A percentile compares a stretch with the other conserved stretches of the same genome.
phyloP scores from a whole-genome alignment of 2,329 filamentous ascomycete species.

The Talaromyces sp. region DNA sequence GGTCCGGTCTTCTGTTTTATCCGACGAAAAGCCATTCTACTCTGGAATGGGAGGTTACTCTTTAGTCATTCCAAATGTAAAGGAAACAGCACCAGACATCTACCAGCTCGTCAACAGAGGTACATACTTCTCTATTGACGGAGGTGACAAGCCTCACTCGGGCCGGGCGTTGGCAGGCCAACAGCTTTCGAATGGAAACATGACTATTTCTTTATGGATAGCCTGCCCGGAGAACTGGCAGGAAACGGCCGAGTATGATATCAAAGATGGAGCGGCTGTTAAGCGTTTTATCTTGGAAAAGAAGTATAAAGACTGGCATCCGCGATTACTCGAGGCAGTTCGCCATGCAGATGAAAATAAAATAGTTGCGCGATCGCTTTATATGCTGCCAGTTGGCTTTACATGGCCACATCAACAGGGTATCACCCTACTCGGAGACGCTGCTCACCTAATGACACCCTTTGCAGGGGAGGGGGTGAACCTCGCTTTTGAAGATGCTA shows the following conservation, averaged over 20 bases:
- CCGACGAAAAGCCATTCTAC: slow-evolving; percentile 18
- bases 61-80: slow-evolving; percentile 18
- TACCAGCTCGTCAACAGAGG: slow-evolving; percentile 17
- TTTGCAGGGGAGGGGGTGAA: slow-evolving; percentile 25
- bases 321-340: slow-evolving; percentile 14
- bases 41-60: slow-evolving; percentile 16
- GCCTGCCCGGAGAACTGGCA: slow-evolving; percentile 10
- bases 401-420: slow-evolving; percentile 18
- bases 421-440: slow-evolving; percentile 22
- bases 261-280: slow-evolving; percentile 2
- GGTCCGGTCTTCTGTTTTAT: slow-evolving; percentile 19
- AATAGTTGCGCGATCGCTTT: slow-evolving; percentile 11
- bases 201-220: slow-evolving; percentile 10
- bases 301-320: slow-evolving; percentile 7
- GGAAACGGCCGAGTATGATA: background rate
- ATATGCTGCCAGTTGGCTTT: slow-evolving; percentile 22
- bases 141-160: slow-evolving; percentile 9
- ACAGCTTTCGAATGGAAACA: slow-evolving; percentile 17
- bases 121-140: slow-evolving; percentile 13
- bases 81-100: slow-evolving; percentile 17
- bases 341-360: slow-evolving; percentile 14
- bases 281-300: slow-evolving; percentile 4
- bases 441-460: slow-evolving; percentile 24
- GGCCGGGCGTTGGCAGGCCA: slow-evolving; percentile 18
- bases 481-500: slow-evolving; percentile 11